Evolutionary conservation across 192 early-diverging fungal genomes (phyloP).

Genomic region (Thoreauomyces humboldtii): DNA sequence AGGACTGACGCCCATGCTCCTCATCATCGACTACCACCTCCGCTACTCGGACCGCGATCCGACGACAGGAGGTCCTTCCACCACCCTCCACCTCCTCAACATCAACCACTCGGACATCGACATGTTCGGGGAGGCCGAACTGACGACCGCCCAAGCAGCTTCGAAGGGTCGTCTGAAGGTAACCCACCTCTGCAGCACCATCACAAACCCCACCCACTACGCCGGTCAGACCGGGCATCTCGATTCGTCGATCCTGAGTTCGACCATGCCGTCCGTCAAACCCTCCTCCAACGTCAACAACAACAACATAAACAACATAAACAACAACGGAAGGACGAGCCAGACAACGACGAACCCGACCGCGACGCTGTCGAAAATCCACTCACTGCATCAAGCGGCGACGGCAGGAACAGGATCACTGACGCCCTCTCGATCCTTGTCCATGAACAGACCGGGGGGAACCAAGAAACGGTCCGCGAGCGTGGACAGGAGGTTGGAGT

Average conservation of each 20-base stretch:
- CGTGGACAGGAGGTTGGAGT: neutral
- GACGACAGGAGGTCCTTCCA: conserved; percentile 4
- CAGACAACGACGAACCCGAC: neutral
- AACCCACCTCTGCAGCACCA: neutral
- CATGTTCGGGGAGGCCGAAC: conserved; percentile 22
- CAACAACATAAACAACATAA: neutral
- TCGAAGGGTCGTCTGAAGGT: neutral
- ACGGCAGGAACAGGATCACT: neutral
- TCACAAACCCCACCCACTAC: neutral
- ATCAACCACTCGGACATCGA: conserved; percentile 24
- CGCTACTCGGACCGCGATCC: conserved; percentile 17
- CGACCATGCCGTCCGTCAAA: neutral
- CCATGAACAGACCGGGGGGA: too few species aligned
- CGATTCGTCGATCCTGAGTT: neutral
- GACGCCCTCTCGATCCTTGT: conserved; percentile 6
- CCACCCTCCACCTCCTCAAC: conserved; percentile 21
- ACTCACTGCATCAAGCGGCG: too few species aligned
- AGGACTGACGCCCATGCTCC: conserved; percentile 36
- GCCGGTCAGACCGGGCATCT: neutral
- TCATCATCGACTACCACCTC: conserved; percentile 39
- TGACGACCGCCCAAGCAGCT: neutral
- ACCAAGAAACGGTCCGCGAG: too few species aligned
- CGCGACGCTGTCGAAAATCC: conserved; percentile 1
- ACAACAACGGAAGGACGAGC: neutral
- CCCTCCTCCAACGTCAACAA: neutral